phyloP scores from a whole-genome alignment of 441 rosid genomes.

The Populus hybrid region DNA sequence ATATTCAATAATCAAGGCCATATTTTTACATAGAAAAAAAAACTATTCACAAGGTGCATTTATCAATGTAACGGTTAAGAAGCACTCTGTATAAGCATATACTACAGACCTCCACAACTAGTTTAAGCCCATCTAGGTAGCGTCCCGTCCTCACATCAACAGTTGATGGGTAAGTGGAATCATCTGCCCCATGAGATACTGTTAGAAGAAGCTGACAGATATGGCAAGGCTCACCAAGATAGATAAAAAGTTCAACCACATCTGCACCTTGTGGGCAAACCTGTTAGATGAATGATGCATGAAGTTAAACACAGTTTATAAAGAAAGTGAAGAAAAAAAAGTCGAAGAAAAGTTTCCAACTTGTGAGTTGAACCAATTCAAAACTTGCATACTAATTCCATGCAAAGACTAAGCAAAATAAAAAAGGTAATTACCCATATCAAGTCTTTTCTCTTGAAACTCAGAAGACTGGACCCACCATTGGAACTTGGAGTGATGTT shows the following conservation, averaged over 20 bases:
- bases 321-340: neutral
- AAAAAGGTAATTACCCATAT: conserved; percentile 65
- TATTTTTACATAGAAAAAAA: neutral
- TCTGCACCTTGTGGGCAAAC: conserved; percentile 83
- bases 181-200: conserved; percentile 88
- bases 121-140: conserved; percentile 71
- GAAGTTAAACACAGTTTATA: conserved; percentile 5
- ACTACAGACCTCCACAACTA: conserved; percentile 80
- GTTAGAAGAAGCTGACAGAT: conserved; percentile 93
- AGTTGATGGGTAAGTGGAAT: conserved; percentile 78
- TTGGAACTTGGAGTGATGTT: conserved; percentile 50
- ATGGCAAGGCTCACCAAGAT: conserved; percentile 96
- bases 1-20: neutral
- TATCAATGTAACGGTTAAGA: conserved; percentile 13
- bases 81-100: conserved; percentile 18
- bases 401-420: conserved; percentile 13
- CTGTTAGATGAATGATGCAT: conserved; percentile 40
- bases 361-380: conserved; percentile 8
- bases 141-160: conserved; percentile 93
- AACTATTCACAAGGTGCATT: conserved; percentile 5
- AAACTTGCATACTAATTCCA: conserved; percentile 1
- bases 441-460: conserved; percentile 72
- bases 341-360: neutral
- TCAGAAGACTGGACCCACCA: conserved; percentile 66
- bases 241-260: conserved; percentile 80